phyloP scores from a whole-genome alignment of 1,139 yeast species.

The Taiozyma onychis region DNA sequence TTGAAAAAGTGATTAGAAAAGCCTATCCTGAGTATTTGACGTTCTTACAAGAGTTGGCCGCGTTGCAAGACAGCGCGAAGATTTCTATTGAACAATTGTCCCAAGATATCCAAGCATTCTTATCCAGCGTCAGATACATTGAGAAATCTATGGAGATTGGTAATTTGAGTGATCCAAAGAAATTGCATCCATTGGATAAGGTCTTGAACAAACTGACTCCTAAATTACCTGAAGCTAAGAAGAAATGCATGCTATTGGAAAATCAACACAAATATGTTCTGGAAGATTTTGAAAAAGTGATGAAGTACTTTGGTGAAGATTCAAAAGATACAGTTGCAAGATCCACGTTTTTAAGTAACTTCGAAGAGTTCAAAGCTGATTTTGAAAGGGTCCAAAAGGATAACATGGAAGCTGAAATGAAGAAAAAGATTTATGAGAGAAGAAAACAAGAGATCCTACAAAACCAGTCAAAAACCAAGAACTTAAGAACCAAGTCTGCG shows the following conservation, averaged over 20 bases:
- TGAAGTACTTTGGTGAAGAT: conserved; percentile 85
- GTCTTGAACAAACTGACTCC: conserved; percentile 51
- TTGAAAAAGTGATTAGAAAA: conserved; percentile 72
- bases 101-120: conserved; percentile 62
- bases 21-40: conserved; percentile 73
- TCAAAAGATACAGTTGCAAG: conserved; percentile 54
- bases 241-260: conserved; percentile 51
- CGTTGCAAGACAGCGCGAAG: conserved; percentile 59
- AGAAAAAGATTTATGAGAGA: conserved; percentile 63
- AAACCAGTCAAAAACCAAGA: conserved; percentile 23
- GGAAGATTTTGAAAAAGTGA: conserved; percentile 49
- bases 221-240: conserved; percentile 51
- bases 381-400: conserved; percentile 75
- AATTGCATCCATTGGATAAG: conserved; percentile 74
- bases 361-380: conserved; percentile 66
- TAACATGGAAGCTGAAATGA: conserved; percentile 75
- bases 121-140: conserved; percentile 47
- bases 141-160: conserved; percentile 60
- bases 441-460: conserved; percentile 49
- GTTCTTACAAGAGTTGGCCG: conserved; percentile 70
- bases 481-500: conserved; percentile 18
- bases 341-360: conserved; percentile 64
- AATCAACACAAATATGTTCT: conserved; percentile 51
- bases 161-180: conserved; percentile 59
- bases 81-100: conserved; percentile 73